A percentile compares a stretch with the other conserved stretches of the same genome.
phyloP scores from a whole-genome alignment of 805 yeast species.

The Metschnikowia gruessii region DNA sequence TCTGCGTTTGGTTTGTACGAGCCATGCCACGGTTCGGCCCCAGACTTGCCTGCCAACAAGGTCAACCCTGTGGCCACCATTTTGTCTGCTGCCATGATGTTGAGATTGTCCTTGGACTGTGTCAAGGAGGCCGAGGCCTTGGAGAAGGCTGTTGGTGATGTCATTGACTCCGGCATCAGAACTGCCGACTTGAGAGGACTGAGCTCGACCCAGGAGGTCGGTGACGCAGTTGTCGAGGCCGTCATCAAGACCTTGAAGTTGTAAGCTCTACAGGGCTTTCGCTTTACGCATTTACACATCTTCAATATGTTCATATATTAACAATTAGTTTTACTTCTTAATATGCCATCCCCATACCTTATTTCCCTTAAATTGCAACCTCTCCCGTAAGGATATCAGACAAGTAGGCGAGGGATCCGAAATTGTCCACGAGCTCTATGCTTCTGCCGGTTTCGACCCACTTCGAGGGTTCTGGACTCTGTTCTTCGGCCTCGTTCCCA shows the following conservation, averaged over 20 bases:
- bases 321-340: not conserved
- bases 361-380: not conserved
- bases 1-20: slow-evolving; percentile 94
- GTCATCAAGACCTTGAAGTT: slow-evolving; percentile 52
- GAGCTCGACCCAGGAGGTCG: slow-evolving; percentile 84
- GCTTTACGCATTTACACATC: not conserved
- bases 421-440: slow-evolving; percentile 15
- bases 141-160: slow-evolving; percentile 82
- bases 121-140: slow-evolving; percentile 82
- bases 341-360: too few relatives aligned
- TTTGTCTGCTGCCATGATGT: slow-evolving; percentile 96
- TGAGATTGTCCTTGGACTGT: slow-evolving; percentile 81
- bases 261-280: slow-evolving; percentile 3
- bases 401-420: slow-evolving; percentile 33
- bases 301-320: not conserved
- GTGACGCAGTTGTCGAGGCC: slow-evolving; percentile 84
- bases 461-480: not conserved
- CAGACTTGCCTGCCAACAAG: slow-evolving; percentile 81
- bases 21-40: slow-evolving; percentile 99
- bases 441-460: slow-evolving; percentile 1
- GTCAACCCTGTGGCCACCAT: slow-evolving; percentile 96
- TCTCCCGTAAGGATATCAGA: slow-evolving; percentile 32
- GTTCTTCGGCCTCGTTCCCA: not conserved
- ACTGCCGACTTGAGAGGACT: slow-evolving; percentile 90
- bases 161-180: slow-evolving; percentile 78